Evolutionary conservation across 176 grass and related monocot species (phyloP), one percentile per base, ranked within the genome.

Genomic region (Rhynchospora pubera): DNA sequence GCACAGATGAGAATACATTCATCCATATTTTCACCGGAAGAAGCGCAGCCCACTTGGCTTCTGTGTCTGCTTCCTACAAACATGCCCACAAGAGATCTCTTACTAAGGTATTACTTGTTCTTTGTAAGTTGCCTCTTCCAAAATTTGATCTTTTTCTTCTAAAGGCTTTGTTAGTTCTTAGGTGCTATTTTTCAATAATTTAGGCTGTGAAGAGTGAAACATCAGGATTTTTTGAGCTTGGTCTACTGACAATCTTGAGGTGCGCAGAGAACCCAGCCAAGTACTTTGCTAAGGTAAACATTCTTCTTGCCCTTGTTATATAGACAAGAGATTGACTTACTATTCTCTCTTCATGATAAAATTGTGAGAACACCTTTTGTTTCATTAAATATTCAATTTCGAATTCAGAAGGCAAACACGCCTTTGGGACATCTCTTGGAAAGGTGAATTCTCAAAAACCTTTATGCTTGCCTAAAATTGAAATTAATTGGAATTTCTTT

Each of bases 151-250:
- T 68, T 26, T 24, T 74, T 73, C 21, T 78, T 39, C 52, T 50
- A 11, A 58, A 83, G 22, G 5, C 9, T 83, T 52, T 83, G 78
- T 73, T 32, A 81, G 23, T 71, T 24, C 21, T 59, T 23, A 9
- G 63, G 12, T 89, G 16, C 24, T 18, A 4, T 42, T 87, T 83
- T 87, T 82, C 78, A 86, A 59, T 48, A 59, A 69, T 24, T 48
- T 84, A 99, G 93, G 93, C 85, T 86, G 89, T 99, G 63, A 99
- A 99, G 83, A 82, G 78, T 71, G 97, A 99, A 89, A 99, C 93
- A 81, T 99, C 93, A 86, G 93, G 97, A 87, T 79, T 87, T 86
- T 99, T 96, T 89, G 97, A 89, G 87, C 67, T 87, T 90, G 97
- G 91, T 72, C 86, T 99, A 67, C 60, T 99, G 24, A 89, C 89